Evolutionary conservation across 2,329 filamentous ascomycete species (phyloP).

Genomic region (Cercospora zeae-maydis): DNA sequence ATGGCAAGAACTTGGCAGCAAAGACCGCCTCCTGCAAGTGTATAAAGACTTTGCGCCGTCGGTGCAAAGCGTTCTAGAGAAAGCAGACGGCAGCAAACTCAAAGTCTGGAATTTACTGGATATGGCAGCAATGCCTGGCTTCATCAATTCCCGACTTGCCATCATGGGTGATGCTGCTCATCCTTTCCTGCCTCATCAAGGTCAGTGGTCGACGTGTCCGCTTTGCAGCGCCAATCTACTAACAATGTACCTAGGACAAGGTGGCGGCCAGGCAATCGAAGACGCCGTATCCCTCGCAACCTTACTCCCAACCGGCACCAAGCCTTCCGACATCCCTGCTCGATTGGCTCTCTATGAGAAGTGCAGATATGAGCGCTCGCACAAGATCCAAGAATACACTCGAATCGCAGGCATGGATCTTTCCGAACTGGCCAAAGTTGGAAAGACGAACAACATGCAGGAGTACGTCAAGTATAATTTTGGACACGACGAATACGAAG

Average conservation of each 20-base stretch:
- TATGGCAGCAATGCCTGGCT: slow-evolving; percentile 57
- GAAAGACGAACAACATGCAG: slow-evolving; percentile 9
- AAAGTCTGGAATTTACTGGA: slow-evolving; percentile 61
- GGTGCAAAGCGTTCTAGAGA: slow-evolving; percentile 38
- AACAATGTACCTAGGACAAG: slow-evolving; percentile 51
- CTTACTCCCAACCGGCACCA: slow-evolving; percentile 45
- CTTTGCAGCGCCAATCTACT: neutral
- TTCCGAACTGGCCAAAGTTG: slow-evolving; percentile 19
- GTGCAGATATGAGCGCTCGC: slow-evolving; percentile 56
- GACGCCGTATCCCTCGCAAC: slow-evolving; percentile 58
- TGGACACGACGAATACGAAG: slow-evolving; percentile 52
- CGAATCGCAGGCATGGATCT: slow-evolving; percentile 45
- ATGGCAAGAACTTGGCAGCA: slow-evolving; percentile 40
- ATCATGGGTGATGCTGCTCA: slow-evolving; percentile 66
- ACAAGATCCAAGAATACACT: slow-evolving; percentile 56
- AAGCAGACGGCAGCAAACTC: slow-evolving; percentile 40
- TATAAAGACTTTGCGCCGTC: slow-evolving; percentile 39
- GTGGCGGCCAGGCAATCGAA: slow-evolving; percentile 62
- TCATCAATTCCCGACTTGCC: slow-evolving; percentile 53
- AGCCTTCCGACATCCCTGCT: slow-evolving; percentile 47
- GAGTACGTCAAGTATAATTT: slow-evolving; percentile 29
- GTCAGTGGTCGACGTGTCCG: neutral
- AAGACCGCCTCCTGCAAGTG: slow-evolving; percentile 39
- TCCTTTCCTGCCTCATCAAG: slow-evolving; percentile 56
- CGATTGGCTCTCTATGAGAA: slow-evolving; percentile 57